phyloP scores from a whole-genome alignment of 2,329 filamentous ascomycete species.

The Fusarium compactum region DNA sequence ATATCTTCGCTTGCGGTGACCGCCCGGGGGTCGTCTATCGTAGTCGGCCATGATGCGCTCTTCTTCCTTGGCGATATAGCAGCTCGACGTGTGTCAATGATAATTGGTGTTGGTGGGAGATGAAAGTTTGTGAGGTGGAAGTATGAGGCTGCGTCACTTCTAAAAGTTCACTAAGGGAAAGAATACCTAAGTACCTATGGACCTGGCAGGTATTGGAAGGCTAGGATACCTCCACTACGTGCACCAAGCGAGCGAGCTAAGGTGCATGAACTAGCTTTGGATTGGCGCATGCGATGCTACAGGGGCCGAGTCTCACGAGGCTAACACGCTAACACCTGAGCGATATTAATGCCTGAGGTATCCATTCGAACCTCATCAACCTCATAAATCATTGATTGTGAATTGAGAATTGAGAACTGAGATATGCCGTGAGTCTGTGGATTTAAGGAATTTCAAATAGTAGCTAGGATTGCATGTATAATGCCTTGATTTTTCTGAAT shows the following conservation, averaged over 20 bases:
- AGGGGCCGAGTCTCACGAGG: conserved; percentile 22
- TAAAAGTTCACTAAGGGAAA: conserved; percentile 35
- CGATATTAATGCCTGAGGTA: conserved; percentile 40
- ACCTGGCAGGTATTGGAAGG: not conserved
- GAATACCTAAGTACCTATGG: not conserved
- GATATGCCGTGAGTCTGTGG: not conserved
- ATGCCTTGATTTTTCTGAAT: not conserved
- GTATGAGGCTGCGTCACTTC: conserved; percentile 41
- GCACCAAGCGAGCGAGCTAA: conserved; percentile 25
- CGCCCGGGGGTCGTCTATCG: conserved; percentile 65
- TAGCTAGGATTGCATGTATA: not conserved
- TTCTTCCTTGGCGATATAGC: conserved; percentile 14
- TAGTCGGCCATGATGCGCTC: conserved; percentile 64
- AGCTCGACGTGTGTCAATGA: conserved; percentile 24
- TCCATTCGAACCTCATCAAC: not conserved
- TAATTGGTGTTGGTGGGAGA: not conserved
- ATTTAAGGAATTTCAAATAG: not conserved
- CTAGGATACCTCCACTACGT: conserved; percentile 37
- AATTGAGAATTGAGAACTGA: not conserved
- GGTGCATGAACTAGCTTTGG: conserved; percentile 38
- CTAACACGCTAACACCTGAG: conserved; percentile 27
- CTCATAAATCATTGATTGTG: not conserved
- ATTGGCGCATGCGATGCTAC: conserved; percentile 23
- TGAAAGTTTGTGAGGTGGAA: conserved; percentile 27
- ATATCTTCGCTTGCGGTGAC: conserved; percentile 79